Conservation (phyloP, 225 moss, liverwort and hornwort species). For the Physcomitrellopsis africana region DNA sequence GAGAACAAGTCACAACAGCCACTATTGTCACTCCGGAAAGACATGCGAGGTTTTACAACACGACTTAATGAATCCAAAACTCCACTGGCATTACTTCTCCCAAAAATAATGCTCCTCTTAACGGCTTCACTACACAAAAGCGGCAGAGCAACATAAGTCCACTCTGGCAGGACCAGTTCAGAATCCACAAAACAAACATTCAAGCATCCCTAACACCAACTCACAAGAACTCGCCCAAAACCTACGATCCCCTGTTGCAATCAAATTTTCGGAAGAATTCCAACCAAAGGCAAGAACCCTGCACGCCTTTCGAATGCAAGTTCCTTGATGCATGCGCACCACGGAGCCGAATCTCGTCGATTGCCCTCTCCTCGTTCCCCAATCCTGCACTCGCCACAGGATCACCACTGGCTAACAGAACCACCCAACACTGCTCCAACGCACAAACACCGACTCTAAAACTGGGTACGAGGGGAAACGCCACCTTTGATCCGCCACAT, state of each 20-base stretch:
- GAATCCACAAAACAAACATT: background rate
- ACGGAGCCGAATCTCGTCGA: background rate
- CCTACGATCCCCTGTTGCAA: background rate
- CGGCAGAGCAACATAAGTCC: background rate
- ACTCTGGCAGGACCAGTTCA: too few species aligned
- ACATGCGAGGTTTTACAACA: background rate
- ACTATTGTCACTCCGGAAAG: background rate
- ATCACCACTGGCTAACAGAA: too few species aligned
- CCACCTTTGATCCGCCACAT: too few species aligned
- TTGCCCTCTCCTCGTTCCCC: too few species aligned
- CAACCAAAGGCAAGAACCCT: background rate
- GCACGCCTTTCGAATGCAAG: background rate
- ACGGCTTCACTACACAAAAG: too few species aligned
- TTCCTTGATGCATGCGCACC: background rate
- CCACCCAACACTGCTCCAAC: too few species aligned
- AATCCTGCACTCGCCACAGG: too few species aligned
- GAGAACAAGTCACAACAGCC: background rate
- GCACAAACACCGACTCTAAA: too few species aligned
- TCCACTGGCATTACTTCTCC: background rate
- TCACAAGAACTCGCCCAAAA: background rate
- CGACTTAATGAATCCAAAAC: background rate
- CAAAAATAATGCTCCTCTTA: background rate
- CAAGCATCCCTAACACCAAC: constrained; percentile 4
- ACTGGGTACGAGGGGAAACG: too few species aligned
- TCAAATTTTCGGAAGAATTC: background rate